Evolutionary conservation across 306 rosid species (phyloP).

Genomic region (Cicer cuneatum): DNA sequence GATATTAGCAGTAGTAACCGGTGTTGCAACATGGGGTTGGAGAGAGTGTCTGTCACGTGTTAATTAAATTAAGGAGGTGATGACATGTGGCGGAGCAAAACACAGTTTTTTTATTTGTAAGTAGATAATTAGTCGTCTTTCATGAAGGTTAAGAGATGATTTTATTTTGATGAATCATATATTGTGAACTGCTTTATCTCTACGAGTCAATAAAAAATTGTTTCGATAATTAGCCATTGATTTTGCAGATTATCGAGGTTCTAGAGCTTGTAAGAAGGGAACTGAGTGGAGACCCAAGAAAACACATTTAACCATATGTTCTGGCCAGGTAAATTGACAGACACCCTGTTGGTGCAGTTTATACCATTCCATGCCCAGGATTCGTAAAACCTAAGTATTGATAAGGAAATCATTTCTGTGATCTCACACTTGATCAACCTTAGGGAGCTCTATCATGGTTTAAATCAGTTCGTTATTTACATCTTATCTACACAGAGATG

Average conservation of each 20-base stretch:
- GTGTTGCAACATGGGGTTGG: not conserved
- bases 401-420: conserved; percentile 11
- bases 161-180: conserved; percentile 38
- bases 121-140: conserved; percentile 1
- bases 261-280: conserved; percentile 84
- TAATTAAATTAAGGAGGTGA: not conserved
- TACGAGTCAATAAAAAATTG: not conserved
- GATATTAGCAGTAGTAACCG: not conserved
- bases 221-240: conserved; percentile 32
- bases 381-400: conserved; percentile 27
- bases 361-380: not conserved
- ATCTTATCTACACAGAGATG: not conserved
- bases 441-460: conserved; percentile 17
- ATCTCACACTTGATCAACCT: conserved; percentile 4
- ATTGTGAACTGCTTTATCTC: not conserved
- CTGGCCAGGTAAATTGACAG: conserved; percentile 52
- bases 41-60: not conserved
- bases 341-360: conserved; percentile 14
- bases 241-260: conserved; percentile 70
- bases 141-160: conserved; percentile 22
- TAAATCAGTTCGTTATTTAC: conserved; percentile 10
- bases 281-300: conserved; percentile 56
- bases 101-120: not conserved
- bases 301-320: conserved; percentile 46
- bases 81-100: not conserved